phyloP scores from a whole-genome alignment of 2,329 filamentous ascomycete species.

The Clonostachys byssicola region DNA sequence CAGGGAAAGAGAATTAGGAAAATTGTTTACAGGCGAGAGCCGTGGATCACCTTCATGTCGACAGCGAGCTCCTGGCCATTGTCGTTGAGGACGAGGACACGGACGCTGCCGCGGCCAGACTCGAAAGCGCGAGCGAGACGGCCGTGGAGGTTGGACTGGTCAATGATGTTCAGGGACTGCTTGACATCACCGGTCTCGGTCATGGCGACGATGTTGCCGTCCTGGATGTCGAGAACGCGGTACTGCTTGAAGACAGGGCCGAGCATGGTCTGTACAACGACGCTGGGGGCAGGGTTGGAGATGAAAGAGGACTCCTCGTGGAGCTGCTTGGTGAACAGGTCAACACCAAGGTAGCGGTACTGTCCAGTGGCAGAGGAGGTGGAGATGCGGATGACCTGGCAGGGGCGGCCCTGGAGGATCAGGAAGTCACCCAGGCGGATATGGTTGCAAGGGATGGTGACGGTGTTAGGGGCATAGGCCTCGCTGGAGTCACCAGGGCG shows the following conservation, averaged over 20 bases:
- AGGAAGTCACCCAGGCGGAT: conserved; percentile 98
- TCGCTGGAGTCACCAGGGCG: conserved; percentile 19
- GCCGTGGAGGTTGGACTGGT: conserved; percentile 85
- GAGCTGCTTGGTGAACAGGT: conserved; percentile 99
- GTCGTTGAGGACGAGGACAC: conserved; percentile 94
- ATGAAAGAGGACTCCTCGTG: conserved; percentile 98
- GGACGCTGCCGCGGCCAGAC: conserved; percentile 88
- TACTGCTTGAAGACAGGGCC: conserved; percentile 99
- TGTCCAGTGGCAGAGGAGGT: conserved; percentile 97
- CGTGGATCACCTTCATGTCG: conserved; percentile 98
- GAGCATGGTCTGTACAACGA: conserved; percentile 99
- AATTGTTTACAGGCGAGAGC: conserved; percentile 54
- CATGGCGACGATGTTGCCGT: conserved; percentile 88
- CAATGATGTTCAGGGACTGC: conserved; percentile 87
- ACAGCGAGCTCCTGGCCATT: conserved; percentile 90
- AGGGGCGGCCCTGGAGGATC: conserved; percentile 97
- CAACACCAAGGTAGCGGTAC: conserved; percentile 99
- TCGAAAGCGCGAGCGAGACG: conserved; percentile 82
- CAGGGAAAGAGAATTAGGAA: neutral
- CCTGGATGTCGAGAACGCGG: conserved; percentile 94
- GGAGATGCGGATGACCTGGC: conserved; percentile 99
- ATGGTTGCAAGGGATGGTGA: conserved; percentile 99
- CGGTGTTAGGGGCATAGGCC: conserved; percentile 65
- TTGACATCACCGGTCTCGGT: conserved; percentile 99
- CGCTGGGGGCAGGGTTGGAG: conserved; percentile 92